Evolutionary conservation across 768 basidiomycete species (phyloP).

Genomic region (Leccinum olivaceopallidum): DNA sequence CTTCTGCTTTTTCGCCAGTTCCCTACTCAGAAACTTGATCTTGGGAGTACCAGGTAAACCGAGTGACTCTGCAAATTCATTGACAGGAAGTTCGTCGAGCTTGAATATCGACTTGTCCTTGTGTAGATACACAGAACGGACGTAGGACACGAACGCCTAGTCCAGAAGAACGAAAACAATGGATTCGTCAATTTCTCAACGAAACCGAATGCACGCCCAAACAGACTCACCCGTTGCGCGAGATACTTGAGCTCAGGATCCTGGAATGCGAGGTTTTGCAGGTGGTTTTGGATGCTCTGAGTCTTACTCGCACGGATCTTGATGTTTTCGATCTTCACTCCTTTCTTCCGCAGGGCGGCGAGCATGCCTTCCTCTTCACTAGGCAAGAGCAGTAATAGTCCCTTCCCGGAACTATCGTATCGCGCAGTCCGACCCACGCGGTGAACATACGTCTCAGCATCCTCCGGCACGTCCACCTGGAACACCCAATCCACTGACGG

Average conservation of each 20-base stretch:
- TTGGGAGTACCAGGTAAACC: slow-evolving; percentile 95
- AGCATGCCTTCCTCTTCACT: slow-evolving; percentile 94
- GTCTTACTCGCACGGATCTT: slow-evolving; percentile 90
- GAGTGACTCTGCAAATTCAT: slow-evolving; percentile 84
- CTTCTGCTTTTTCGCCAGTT: slow-evolving; percentile 73
- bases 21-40: slow-evolving; percentile 80
- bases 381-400: slow-evolving; percentile 77
- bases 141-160: slow-evolving; percentile 94
- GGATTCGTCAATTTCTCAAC: not conserved
- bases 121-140: slow-evolving; percentile 89
- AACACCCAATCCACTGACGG: slow-evolving; percentile 97
- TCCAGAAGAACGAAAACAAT: not conserved
- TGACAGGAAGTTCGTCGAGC: slow-evolving; percentile 74
- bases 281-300: slow-evolving; percentile 77
- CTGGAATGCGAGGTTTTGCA: slow-evolving; percentile 92
- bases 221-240: slow-evolving; percentile 75
- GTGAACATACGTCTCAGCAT: slow-evolving; percentile 97
- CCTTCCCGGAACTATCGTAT: slow-evolving; percentile 89
- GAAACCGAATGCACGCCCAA: not conserved
- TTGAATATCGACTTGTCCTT: slow-evolving; percentile 95
- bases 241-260: slow-evolving; percentile 97
- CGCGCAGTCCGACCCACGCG: slow-evolving; percentile 94
- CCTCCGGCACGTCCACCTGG: slow-evolving; percentile 95
- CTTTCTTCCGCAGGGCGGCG: slow-evolving; percentile 66
- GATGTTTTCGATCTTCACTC: slow-evolving; percentile 71